These are phyloP conservation scores for Amoeboaphelidium protococcarum DNA, from an alignment of 371 early-diverging fungal species.

Conservation along the genomic window DNA sequence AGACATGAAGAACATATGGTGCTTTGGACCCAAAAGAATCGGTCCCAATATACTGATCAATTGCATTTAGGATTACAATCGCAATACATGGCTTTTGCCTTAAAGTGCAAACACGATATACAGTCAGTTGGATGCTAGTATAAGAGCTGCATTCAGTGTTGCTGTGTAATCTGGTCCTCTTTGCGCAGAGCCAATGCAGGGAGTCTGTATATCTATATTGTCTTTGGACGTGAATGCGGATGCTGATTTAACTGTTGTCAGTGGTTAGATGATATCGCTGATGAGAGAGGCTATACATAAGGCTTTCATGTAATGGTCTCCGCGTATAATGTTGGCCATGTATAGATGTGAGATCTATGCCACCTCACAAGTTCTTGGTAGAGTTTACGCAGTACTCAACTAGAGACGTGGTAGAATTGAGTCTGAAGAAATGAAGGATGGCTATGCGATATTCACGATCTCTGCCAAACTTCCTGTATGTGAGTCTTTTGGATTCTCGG, in stretches of 20 bases:
- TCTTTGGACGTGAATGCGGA: not conserved
- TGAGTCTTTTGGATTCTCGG: constrained; percentile 96
- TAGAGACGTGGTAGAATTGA: constrained; percentile 60
- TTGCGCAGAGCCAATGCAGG: constrained; percentile 74
- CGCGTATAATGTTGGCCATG: constrained; percentile 75
- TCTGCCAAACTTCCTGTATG: constrained; percentile 76
- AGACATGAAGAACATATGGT: constrained; percentile 2
- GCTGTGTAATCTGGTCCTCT: constrained; percentile 67
- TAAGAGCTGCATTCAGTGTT: constrained; percentile 85
- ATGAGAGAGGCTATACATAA: constrained; percentile 52
- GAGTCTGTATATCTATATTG: constrained; percentile 16
- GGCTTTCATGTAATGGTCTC: constrained; percentile 76
- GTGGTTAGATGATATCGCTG: constrained; percentile 65
- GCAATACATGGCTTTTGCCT: not conserved
- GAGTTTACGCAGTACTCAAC: constrained; percentile 74
- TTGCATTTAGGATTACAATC: constrained; percentile 22
- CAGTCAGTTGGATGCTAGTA: constrained; percentile 29
- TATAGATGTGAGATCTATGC: constrained; percentile 88
- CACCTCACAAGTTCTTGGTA: constrained; percentile 72
- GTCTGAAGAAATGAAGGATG: constrained; percentile 80
- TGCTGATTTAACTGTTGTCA: not conserved
- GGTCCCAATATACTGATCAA: constrained; percentile 76
- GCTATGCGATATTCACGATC: constrained; percentile 70
- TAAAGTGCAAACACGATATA: not conserved
- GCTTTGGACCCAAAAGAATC: constrained; percentile 34